Conservation (phyloP, 768 basidiomycete species). For the Podaxis sp. region DNA sequence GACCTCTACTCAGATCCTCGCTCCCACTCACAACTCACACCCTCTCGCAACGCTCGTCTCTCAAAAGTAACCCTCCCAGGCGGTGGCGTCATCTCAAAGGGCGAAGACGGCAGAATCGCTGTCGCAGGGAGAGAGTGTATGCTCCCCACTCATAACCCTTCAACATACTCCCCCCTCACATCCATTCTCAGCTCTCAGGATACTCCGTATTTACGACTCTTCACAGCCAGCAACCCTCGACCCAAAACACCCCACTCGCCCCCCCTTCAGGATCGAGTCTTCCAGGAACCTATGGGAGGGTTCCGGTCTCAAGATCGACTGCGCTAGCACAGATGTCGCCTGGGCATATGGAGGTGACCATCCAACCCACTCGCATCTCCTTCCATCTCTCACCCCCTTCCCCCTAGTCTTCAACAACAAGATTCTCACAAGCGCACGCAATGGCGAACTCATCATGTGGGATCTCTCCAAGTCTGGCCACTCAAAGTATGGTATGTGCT, state of each 20-base stretch:
- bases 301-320: conserved; percentile 76
- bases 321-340: conserved; percentile 76
- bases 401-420: conserved; percentile 66
- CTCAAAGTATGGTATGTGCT: conserved; percentile 65
- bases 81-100: conserved; percentile 66
- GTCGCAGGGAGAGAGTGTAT: conserved; percentile 81
- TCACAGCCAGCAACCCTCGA: conserved; percentile 39
- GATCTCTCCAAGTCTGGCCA: conserved; percentile 66
- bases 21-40: conserved; percentile 39
- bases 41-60: conserved; percentile 55
- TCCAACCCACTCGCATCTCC: background rate
- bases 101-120: conserved; percentile 69
- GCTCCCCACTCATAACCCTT: conserved; percentile 18
- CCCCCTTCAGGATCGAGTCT: conserved; percentile 54
- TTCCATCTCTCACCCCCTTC: conserved; percentile 13
- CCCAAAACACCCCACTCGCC: conserved; percentile 53
- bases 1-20: conserved; percentile 43
- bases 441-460: conserved; percentile 85
- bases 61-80: conserved; percentile 59
- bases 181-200: conserved; percentile 49
- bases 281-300: conserved; percentile 79
- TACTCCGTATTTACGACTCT: conserved; percentile 56
- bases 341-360: conserved; percentile 69
- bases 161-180: background rate
- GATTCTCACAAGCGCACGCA: conserved; percentile 76